phyloP scores from a whole-genome alignment of 2,329 filamentous ascomycete genomes.

The Ilyonectria destructans region DNA sequence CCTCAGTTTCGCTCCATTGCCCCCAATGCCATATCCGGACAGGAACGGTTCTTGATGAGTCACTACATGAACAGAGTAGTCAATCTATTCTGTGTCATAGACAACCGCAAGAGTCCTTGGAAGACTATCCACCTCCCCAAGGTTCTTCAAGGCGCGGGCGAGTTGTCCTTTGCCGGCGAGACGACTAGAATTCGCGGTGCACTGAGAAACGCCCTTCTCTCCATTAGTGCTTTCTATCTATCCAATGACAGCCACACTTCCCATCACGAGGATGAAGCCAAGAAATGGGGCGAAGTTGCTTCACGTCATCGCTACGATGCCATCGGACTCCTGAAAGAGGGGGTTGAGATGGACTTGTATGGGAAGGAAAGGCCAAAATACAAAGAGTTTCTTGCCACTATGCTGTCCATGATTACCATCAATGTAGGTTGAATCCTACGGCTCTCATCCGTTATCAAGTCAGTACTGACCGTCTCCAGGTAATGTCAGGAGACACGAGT shows the following conservation, averaged over 20 bases:
- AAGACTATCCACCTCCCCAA: slow-evolving; percentile 48
- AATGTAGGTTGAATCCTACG: slow-evolving; percentile 36
- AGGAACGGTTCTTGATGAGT: slow-evolving; percentile 45
- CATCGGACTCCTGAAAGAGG: slow-evolving; percentile 42
- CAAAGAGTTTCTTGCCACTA: slow-evolving; percentile 49
- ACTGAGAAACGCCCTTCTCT: slow-evolving; percentile 42
- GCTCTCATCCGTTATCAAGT: not conserved
- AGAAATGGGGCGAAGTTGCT: slow-evolving; percentile 40
- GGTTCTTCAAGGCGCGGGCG: slow-evolving; percentile 44
- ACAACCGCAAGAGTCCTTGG: slow-evolving; percentile 48
- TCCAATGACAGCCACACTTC: slow-evolving; percentile 41
- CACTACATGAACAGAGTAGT: slow-evolving; percentile 46
- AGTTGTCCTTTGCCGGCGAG: slow-evolving; percentile 41
- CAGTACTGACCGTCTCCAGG: slow-evolving; percentile 28
- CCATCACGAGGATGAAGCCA: slow-evolving; percentile 24
- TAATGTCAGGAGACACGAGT: slow-evolving; percentile 48
- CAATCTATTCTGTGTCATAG: slow-evolving; percentile 49
- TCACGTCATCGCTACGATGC: slow-evolving; percentile 35
- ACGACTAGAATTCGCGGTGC: slow-evolving; percentile 45
- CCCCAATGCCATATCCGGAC: slow-evolving; percentile 19
- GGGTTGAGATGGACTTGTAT: slow-evolving; percentile 39
- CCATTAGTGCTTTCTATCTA: slow-evolving; percentile 48
- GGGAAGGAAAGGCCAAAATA: slow-evolving; percentile 40
- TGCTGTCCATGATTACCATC: slow-evolving; percentile 50
- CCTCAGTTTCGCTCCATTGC: slow-evolving; percentile 11